These are phyloP conservation scores for Kregervanrija pseudodelftensis DNA, from an alignment of 805 yeast genomes.

Conservation along the genomic window DNA sequence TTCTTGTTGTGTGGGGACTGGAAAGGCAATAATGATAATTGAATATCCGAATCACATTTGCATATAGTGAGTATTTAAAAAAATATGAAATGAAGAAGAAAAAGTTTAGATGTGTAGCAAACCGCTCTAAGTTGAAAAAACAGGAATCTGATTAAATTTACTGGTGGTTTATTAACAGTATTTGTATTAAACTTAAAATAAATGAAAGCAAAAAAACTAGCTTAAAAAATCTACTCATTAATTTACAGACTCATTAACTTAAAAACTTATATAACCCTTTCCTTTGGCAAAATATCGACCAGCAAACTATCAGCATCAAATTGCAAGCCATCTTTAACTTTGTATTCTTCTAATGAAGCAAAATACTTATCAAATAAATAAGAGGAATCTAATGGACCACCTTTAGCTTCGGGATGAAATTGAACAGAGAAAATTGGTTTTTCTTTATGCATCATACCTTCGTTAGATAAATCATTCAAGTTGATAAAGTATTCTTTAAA, in stretches of 20 bases:
- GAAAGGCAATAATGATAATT: too few relatives aligned
- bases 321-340: slow-evolving; percentile 34
- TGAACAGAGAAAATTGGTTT: slow-evolving; percentile 95
- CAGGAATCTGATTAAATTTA: background rate
- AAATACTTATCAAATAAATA: slow-evolving; percentile 89
- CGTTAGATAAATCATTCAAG: slow-evolving; percentile 92
- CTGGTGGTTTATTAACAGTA: background rate
- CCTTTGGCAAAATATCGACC: slow-evolving; percentile 58
- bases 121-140: background rate
- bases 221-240: background rate
- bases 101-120: background rate
- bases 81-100: too few relatives aligned
- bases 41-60: too few relatives aligned
- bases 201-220: background rate
- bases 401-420: slow-evolving; percentile 99
- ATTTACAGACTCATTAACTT: background rate
- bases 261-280: slow-evolving; percentile 42
- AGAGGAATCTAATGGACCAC: slow-evolving; percentile 94
- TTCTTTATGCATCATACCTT: slow-evolving; percentile 87
- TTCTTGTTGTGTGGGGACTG: too few relatives aligned
- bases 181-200: background rate
- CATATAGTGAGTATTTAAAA: too few relatives aligned
- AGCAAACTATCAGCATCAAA: slow-evolving; percentile 39
- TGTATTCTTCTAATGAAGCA: slow-evolving; percentile 55
- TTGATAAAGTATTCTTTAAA: slow-evolving; percentile 88